A percentile compares a stretch with the other conserved stretches of the same genome.
Evolutionary conservation across 257 asterid genomes (phyloP).

Genomic region (Solanum rostratum): DNA sequence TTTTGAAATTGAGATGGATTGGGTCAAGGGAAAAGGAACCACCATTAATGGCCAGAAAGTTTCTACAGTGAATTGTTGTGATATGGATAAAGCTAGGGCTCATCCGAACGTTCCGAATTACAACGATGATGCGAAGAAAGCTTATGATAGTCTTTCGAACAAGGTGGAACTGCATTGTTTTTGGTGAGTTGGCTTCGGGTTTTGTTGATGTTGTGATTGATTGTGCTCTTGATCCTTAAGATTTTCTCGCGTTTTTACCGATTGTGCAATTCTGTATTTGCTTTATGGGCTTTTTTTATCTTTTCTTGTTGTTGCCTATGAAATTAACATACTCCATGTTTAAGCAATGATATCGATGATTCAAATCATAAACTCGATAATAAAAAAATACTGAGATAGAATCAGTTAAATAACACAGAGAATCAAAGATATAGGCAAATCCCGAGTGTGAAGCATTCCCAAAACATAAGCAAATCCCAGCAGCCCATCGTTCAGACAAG

Average conservation of each 20-base stretch:
- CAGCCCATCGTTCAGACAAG: not conserved
- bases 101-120: not conserved
- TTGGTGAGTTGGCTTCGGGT: not conserved
- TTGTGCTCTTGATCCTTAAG: not conserved
- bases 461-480: not conserved
- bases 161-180: not conserved
- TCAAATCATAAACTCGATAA: not conserved
- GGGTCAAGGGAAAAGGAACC: not conserved
- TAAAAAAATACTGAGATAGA: not conserved
- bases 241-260: too few species aligned
- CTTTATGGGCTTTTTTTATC: too few species aligned
- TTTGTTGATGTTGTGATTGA: not conserved
- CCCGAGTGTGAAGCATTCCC: not conserved
- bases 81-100: not conserved
- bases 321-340: too few species aligned
- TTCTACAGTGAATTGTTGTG: not conserved
- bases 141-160: not conserved
- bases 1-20: not conserved
- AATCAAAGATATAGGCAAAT: not conserved
- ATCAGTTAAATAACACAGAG: not conserved
- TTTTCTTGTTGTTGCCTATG: too few species aligned
- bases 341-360: not conserved
- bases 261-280: too few species aligned
- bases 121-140: not conserved
- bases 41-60: not conserved